Conservation (phyloP, 2,329 filamentous ascomycete genomes). For the Calonectria honghensis region DNA sequence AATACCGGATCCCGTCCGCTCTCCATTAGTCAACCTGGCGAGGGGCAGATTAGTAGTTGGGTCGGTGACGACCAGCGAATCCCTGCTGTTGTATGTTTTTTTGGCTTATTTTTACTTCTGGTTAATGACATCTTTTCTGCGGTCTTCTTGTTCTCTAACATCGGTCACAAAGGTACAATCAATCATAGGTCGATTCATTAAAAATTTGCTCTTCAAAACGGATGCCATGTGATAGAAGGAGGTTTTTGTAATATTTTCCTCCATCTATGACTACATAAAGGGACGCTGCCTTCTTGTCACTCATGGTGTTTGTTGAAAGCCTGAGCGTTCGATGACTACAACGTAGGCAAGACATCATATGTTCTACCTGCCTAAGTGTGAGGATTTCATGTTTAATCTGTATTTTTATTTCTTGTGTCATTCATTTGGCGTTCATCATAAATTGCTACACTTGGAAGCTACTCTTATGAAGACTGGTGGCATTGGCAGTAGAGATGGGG, state of each 20-base stretch:
- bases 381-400: too few relatives aligned
- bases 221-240: neutral
- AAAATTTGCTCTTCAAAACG: neutral
- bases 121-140: neutral
- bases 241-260: neutral
- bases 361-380: too few relatives aligned
- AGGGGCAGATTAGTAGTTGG: slow-evolving; percentile 13
- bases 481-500: too few relatives aligned
- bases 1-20: slow-evolving; percentile 34
- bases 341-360: too few relatives aligned
- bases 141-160: neutral
- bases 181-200: neutral
- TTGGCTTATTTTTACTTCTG: neutral
- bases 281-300: neutral
- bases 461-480: neutral
- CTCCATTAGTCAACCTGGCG: slow-evolving; percentile 28
- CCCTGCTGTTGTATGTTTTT: slow-evolving; percentile 13
- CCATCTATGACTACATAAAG: neutral
- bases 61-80: slow-evolving; percentile 16
- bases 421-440: neutral
- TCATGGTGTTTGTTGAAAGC: too few relatives aligned
- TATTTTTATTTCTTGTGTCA: neutral
- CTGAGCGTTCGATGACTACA: too few relatives aligned
- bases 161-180: neutral
- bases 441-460: too few relatives aligned